Evolutionary conservation across 441 rosid species (phyloP), one percentile per base, ranked within the genome.

Genomic region (Codiaeum variegatum): DNA sequence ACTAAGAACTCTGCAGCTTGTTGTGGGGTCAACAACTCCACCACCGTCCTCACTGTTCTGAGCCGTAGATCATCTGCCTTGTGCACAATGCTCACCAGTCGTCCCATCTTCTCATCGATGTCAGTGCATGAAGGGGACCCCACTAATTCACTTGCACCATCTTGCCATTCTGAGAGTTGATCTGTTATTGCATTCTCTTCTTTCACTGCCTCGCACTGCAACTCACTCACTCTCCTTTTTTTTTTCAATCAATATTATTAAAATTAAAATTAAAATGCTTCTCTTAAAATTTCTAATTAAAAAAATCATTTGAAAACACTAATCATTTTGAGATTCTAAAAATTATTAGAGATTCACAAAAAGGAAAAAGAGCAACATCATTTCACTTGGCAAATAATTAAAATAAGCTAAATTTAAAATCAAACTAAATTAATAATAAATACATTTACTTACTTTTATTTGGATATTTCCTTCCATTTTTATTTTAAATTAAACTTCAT

Each of bases 171-270:
- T 0, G 93, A 82, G 19, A 90, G 64, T 77, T 91, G 91, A 24
- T 83, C 90, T 0, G 90, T 89, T 46, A 90, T 83, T 1, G 74
- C 87, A 42, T 91, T 94, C 89, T 91, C 97, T 75, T 90, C 95
- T 44, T 80, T 85, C 79, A 90, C 98, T 5, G 97, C 87, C 77
- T 90, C 91, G 49, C 98, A 91, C 75, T 94, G 98, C 56, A 94
- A 71, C 85, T 90, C 96, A 7, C 93, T 94, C 74, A 91, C 96
- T 55, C 81, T 79, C 90, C 98, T 91, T n/a, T 52, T 3, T n/a
- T 55, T 55, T 55, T 55, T 23, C 5, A 68, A 32, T 11, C 44
- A 51, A 28, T 24, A 47, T 2, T 46, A 46, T 32, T 32, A 32
- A n/a, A n/a, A 32, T 32, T 32, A 32, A 2, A 32, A 32, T 32